phyloP scores from a whole-genome alignment of 179 eudicot genomes.

The Sideroxylon spinosum region DNA sequence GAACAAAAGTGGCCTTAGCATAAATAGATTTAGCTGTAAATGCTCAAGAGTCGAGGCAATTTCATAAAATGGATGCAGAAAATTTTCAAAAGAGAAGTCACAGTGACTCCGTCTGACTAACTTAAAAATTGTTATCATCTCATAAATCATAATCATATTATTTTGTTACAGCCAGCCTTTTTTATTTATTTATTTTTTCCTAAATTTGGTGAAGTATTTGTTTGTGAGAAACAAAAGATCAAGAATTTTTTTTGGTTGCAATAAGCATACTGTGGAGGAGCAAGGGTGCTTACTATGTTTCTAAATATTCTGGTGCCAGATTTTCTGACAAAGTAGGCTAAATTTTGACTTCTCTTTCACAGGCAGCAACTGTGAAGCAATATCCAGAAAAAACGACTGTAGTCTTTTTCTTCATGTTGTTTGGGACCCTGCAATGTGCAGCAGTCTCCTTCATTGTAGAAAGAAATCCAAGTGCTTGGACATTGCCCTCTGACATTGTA shows the following conservation, averaged over 20 bases:
- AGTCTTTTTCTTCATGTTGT: slow-evolving; percentile 44
- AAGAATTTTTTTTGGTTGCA: neutral
- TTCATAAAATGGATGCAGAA: neutral
- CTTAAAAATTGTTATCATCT: neutral
- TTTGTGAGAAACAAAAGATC: neutral
- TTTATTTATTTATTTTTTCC: neutral
- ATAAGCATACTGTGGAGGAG: neutral
- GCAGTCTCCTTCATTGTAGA: slow-evolving; percentile 25
- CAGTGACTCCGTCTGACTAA: neutral
- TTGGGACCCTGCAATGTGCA: slow-evolving; percentile 44
- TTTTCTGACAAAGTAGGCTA: neutral
- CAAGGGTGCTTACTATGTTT: neutral
- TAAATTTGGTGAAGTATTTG: neutral
- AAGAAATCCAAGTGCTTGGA: slow-evolving; percentile 35
- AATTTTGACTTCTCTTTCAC: slow-evolving; percentile 20
- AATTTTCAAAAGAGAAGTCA: neutral
- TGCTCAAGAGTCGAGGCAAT: neutral
- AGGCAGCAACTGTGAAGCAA: slow-evolving; percentile 38
- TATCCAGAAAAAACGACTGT: slow-evolving; percentile 43
- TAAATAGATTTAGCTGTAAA: neutral
- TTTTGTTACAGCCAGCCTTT: neutral
- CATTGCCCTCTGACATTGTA: slow-evolving; percentile 30
- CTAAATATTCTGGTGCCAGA: neutral
- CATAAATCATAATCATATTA: neutral
- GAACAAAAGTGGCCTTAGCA: neutral